Evolutionary conservation across 768 basidiomycete species (phyloP).

Genomic region (Hygrophorus pudorinus): DNA sequence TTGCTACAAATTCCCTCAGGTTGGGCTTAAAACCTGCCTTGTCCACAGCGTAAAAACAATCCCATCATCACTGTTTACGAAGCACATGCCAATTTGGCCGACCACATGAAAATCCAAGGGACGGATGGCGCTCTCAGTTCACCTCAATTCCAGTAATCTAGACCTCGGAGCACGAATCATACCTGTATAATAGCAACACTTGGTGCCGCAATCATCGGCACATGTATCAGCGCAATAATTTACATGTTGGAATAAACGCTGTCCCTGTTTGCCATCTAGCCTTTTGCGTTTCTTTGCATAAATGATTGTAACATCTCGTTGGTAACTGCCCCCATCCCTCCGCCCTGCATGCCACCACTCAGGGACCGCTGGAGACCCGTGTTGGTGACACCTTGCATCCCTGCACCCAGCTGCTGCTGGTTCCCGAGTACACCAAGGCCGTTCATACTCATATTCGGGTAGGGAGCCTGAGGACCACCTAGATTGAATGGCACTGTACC

Average conservation of each 20-base stretch:
- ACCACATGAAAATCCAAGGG: conserved; percentile 83
- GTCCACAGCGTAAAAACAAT: conserved; percentile 54
- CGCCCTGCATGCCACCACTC: conserved; percentile 10
- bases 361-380: conserved; percentile 7
- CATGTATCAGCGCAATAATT: neutral
- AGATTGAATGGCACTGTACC: too few species aligned
- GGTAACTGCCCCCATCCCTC: conserved; percentile 19
- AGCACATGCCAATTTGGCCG: conserved; percentile 75
- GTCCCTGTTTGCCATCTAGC: neutral
- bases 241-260: too few species aligned
- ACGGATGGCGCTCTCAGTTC: conserved; percentile 49
- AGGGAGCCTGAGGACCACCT: conserved; percentile 3
- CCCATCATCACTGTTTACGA: conserved; percentile 86
- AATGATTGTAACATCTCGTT: conserved; percentile 35
- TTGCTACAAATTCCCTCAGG: too few species aligned
- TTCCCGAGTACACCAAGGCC: neutral
- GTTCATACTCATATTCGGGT: conserved; percentile 6
- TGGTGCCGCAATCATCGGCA: neutral
- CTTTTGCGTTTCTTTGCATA: conserved; percentile 26
- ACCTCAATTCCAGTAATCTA: conserved; percentile 23
- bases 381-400: conserved; percentile 4
- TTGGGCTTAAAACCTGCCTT: neutral
- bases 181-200: neutral
- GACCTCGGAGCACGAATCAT: neutral
- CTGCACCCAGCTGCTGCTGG: conserved; percentile 6